These are phyloP conservation scores for Antrodiella citrinella DNA, from an alignment of 768 basidiomycete genomes.

Conservation along the genomic window DNA sequence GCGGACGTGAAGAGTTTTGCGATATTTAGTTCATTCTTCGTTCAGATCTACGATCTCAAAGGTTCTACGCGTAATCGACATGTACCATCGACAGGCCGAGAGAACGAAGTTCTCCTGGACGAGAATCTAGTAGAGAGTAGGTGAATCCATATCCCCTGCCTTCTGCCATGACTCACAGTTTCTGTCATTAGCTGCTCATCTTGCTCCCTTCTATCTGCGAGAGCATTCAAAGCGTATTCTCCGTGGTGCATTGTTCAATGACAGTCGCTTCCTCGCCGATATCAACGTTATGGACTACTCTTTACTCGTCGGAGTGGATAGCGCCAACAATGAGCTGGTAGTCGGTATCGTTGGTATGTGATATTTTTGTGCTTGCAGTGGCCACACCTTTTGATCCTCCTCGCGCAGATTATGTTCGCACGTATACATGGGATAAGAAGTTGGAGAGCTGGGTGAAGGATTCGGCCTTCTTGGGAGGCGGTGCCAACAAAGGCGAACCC, in stretches of 20 bases:
- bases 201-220: constrained; percentile 88
- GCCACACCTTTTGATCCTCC: not conserved
- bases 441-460: constrained; percentile 99
- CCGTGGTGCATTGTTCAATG: constrained; percentile 85
- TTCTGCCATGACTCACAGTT: not conserved
- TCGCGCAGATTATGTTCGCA: constrained; percentile 84
- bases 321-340: constrained; percentile 81
- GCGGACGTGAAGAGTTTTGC: not conserved
- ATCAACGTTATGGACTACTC: constrained; percentile 99
- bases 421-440: constrained; percentile 98
- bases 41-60: constrained; percentile 92
- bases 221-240: constrained; percentile 94
- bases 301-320: constrained; percentile 91
- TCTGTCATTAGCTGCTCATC: constrained; percentile 66
- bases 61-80: constrained; percentile 92
- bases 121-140: constrained; percentile 91
- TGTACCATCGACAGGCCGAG: constrained; percentile 81
- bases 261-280: constrained; percentile 90
- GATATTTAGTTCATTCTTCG: not conserved
- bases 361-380: not conserved
- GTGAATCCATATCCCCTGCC: constrained; percentile 2
- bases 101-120: constrained; percentile 91
- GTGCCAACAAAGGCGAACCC: constrained; percentile 77
- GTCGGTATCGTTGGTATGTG: constrained; percentile 91
- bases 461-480: constrained; percentile 73